phyloP scores from a whole-genome alignment of 306 rosid genomes.

The Dryas alaskensis region DNA sequence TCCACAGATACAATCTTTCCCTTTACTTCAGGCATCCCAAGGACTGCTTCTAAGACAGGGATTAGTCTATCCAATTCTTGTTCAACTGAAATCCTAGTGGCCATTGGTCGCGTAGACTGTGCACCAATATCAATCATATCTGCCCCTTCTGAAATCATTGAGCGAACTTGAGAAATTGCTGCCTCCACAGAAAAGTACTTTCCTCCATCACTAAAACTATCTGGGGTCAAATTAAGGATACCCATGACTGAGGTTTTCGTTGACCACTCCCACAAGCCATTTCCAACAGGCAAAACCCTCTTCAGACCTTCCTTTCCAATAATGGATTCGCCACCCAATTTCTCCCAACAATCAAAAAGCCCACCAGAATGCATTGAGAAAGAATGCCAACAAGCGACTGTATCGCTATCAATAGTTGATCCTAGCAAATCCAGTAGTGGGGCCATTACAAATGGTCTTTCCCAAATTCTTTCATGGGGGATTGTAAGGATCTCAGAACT shows the following conservation, averaged over 20 bases:
- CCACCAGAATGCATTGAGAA: constrained; percentile 61
- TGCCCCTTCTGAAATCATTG: constrained; percentile 79
- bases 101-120: constrained; percentile 83
- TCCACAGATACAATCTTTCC: constrained; percentile 83
- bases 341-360: constrained; percentile 61
- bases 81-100: constrained; percentile 56
- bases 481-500: constrained; percentile 59
- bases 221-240: constrained; percentile 87
- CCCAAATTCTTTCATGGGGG: constrained; percentile 96
- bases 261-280: constrained; percentile 70
- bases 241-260: constrained; percentile 70
- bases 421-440: constrained; percentile 86
- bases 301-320: constrained; percentile 74
- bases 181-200: constrained; percentile 56
- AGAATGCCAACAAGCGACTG: constrained; percentile 77
- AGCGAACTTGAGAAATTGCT: constrained; percentile 70
- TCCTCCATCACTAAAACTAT: constrained; percentile 92
- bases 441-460: constrained; percentile 88
- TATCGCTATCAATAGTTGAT: constrained; percentile 54
- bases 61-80: constrained; percentile 71
- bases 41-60: constrained; percentile 76
- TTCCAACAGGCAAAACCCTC: constrained; percentile 74
- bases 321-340: constrained; percentile 72
- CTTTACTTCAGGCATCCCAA: constrained; percentile 61
- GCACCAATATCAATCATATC: constrained; percentile 91